These are phyloP conservation scores for Malassezia pachydermatis DNA, from an alignment of 1,284 basidiomycete genomes.

Conservation along the genomic window DNA sequence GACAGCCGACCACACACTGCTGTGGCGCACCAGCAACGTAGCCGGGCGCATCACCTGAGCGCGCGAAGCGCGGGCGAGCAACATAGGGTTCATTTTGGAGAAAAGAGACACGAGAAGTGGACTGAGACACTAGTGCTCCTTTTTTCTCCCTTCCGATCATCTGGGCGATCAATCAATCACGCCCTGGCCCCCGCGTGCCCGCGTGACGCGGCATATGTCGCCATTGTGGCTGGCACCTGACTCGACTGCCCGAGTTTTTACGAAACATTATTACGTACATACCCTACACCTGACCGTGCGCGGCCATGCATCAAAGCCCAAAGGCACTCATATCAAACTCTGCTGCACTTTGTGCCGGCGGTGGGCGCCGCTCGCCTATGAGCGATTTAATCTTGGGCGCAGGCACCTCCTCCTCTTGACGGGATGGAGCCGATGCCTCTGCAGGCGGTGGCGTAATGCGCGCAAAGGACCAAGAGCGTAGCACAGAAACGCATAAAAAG, in stretches of 20 bases:
- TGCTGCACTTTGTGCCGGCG: slow-evolving; percentile 11
- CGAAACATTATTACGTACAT: neutral
- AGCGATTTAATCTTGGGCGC: slow-evolving; percentile 12
- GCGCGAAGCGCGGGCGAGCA: neutral
- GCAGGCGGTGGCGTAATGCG: neutral
- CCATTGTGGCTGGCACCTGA: no score
- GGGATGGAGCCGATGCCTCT: neutral
- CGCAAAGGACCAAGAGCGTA: slow-evolving; percentile 77
- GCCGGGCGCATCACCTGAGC: slow-evolving; percentile 8
- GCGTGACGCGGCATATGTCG: no score
- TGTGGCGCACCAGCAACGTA: slow-evolving; percentile 27
- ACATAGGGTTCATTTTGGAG: slow-evolving; percentile 1
- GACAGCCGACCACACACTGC: slow-evolving; percentile 73
- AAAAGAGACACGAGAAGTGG: neutral
- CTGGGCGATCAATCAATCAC: no score
- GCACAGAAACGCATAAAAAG: slow-evolving; percentile 69
- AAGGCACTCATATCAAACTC: slow-evolving; percentile 20
- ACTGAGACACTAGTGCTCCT: no score
- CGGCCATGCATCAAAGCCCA: slow-evolving; percentile 17
- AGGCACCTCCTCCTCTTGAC: neutral
- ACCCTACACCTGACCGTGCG: neutral
- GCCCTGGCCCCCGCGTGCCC: no score
- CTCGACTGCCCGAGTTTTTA: neutral
- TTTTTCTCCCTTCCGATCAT: no score
- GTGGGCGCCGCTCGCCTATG: slow-evolving; percentile 6